Percentiles rank a stretch among this genome's conserved stretches.
Evolutionary conservation across 75 land plant genomes (phyloP).

Genomic region (Ceratopteris richardii): DNA sequence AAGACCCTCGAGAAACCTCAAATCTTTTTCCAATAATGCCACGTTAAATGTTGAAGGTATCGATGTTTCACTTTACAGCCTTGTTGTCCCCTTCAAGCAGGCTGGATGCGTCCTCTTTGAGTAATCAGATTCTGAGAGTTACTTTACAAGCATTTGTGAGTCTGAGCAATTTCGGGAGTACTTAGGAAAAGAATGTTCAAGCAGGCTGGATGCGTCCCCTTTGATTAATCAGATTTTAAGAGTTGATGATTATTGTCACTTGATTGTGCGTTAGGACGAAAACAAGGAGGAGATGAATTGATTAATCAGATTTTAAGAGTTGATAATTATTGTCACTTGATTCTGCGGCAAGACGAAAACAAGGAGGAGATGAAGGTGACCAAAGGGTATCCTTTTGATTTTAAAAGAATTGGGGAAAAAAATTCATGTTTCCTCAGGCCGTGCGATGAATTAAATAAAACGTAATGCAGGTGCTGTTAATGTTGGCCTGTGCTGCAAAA

Average conservation of each 20-base stretch:
- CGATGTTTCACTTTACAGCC: too few relatives aligned
- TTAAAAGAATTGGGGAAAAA: not conserved
- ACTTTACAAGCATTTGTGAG: too few relatives aligned
- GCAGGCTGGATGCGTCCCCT: not conserved
- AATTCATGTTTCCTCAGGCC: not conserved
- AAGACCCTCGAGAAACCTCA: too few relatives aligned
- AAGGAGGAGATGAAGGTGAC: not conserved
- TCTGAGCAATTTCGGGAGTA: too few relatives aligned
- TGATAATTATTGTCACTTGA: not conserved
- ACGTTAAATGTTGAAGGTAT: too few relatives aligned
- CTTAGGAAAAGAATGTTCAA: not conserved
- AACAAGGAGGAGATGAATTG: too few relatives aligned
- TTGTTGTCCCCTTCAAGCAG: too few relatives aligned
- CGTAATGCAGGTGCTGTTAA: not conserved
- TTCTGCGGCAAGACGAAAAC: constrained; percentile 4
- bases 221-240: not conserved
- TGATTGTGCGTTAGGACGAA: too few relatives aligned
- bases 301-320: too few relatives aligned
- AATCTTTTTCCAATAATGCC: too few relatives aligned
- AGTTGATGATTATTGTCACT: too few relatives aligned
- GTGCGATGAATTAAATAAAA: not conserved
- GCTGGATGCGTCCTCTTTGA: not conserved
- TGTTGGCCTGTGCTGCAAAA: constrained; percentile 12
- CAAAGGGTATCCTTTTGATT: not conserved
- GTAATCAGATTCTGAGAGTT: not conserved